Evolutionary conservation across 2,329 filamentous ascomycete species (phyloP), one percentile per base, ranked within the genome.

Genomic region (Scedosporium minutisporum): DNA sequence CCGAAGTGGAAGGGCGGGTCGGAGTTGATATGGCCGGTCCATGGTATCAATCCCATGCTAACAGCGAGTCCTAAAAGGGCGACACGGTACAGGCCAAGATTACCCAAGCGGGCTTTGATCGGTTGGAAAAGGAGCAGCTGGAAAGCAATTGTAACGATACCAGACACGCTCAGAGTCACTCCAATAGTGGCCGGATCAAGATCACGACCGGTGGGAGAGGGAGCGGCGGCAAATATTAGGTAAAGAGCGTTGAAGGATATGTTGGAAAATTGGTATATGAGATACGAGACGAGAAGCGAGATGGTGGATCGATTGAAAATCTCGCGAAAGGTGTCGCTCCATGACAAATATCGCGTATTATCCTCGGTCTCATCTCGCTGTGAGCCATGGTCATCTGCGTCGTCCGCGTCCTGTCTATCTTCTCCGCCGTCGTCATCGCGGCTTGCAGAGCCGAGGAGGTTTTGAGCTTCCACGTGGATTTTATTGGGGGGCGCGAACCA

Each of bases 191-290:
- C 82, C 0, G 93, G 91, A 0, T 82, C 82, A 3, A 97, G 79
- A 0, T 82, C 80, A 48, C 95, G 88, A 18, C 95, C 95, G 0
- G 87, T 87, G 0, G 95, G 95, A 0, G 86, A 80, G 0, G 82
- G 74, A 0, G 89, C 86, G 62, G 93, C 87, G 0, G 88, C 90
- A 69, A 97, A 99, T 62, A 97, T 93, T 0, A 95, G 95, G 69
- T 96, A 99, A 0, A 99, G 79, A 18, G 91, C 93, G 75, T 96
- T 97, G 81, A 93, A 99, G 3, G 91, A 92, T 67, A 97, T 91
- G 73, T 97, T 97, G 65, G 90, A 87, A 4, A 99, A 81, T 70
- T 97, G 93, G 71, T 97, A 99, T 59, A 97, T 88, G 53, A 97
- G 84, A 70, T 96, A 97, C 0, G 93, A 96, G 61, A 85, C 73